These are phyloP conservation scores for Plectosphaerella sp. DNA, from an alignment of 2,329 filamentous ascomycete species.

Conservation along the genomic window DNA sequence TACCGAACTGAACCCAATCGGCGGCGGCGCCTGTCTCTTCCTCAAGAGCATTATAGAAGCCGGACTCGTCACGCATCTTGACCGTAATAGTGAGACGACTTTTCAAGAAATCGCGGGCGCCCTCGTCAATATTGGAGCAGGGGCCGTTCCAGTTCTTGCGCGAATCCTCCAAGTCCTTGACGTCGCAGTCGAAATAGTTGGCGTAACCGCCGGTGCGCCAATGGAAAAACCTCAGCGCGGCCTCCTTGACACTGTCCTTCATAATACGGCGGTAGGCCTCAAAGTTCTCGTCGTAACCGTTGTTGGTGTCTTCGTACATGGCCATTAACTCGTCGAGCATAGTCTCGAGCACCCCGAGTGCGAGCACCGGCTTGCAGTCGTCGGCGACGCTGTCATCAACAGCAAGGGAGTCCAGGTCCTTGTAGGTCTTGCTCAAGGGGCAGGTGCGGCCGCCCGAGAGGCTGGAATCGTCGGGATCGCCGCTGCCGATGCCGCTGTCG, in stretches of 20 bases:
- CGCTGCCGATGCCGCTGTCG: not conserved
- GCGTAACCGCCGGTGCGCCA: slow-evolving; percentile 1
- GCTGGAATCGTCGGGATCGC: not conserved
- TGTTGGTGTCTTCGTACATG: not conserved
- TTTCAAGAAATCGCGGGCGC: not conserved
- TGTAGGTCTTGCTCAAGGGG: not conserved
- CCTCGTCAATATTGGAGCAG: not conserved
- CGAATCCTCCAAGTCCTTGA: not conserved
- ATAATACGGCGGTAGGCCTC: not conserved
- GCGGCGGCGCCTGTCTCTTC: not conserved
- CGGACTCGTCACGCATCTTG: not conserved
- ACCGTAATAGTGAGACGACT: not conserved
- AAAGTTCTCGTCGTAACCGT: slow-evolving; percentile 2
- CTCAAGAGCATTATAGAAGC: not conserved
- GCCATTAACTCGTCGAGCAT: not conserved
- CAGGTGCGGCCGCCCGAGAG: not conserved
- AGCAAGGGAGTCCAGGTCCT: not conserved
- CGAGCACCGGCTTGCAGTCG: not conserved
- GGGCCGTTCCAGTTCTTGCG: not conserved
- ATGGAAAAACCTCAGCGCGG: not conserved
- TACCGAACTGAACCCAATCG: not conserved
- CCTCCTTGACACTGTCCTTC: not conserved
- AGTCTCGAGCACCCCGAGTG: not conserved
- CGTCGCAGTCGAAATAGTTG: not conserved
- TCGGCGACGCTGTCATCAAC: not conserved